Conservation (phyloP, 768 basidiomycete species). For the Inosperma sp. region DNA sequence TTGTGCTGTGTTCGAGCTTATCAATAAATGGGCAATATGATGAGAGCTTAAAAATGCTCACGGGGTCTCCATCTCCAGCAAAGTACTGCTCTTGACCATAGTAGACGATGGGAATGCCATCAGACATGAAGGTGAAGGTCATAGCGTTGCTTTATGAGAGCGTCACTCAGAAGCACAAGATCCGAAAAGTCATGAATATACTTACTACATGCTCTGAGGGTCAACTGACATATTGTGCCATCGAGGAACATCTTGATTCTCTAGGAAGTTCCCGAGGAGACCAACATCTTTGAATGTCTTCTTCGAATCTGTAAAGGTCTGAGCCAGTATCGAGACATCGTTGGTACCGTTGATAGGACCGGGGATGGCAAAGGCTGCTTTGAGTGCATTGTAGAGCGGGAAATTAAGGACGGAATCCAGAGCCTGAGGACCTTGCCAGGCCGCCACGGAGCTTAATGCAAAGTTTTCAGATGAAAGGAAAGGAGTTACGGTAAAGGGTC, state of each 20-base stretch:
- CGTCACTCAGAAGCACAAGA: constrained; percentile 2
- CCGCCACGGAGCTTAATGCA: constrained; percentile 43
- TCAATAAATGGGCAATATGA: not conserved
- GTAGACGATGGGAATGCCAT: constrained; percentile 81
- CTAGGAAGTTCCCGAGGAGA: constrained; percentile 70
- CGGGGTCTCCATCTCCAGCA: constrained; percentile 60
- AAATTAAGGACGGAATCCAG: constrained; percentile 71
- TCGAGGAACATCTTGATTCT: constrained; percentile 73
- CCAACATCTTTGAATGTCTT: constrained; percentile 46
- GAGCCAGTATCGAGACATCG: constrained; percentile 34
- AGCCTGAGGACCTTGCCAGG: constrained; percentile 56
- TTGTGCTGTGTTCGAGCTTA: constrained; percentile 45
- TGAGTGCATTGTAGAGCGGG: constrained; percentile 61
- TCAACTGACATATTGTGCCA: constrained; percentile 73
- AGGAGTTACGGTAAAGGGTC: not conserved
- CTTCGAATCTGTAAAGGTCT: constrained; percentile 51
- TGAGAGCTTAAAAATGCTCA: constrained; percentile 27
- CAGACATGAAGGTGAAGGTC: constrained; percentile 69
- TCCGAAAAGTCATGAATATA: constrained; percentile 6
- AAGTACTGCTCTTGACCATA: constrained; percentile 78
- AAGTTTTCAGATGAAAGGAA: not conserved
- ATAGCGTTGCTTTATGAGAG: constrained; percentile 55
- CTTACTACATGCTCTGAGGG: constrained; percentile 64
- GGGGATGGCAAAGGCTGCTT: constrained; percentile 65
- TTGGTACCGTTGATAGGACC: constrained; percentile 57